Percentiles rank a stretch among this genome's conserved stretches.
phyloP scores from a whole-genome alignment of 352 stramenopile genomes.

The Pilasporangium apinafurcum region DNA sequence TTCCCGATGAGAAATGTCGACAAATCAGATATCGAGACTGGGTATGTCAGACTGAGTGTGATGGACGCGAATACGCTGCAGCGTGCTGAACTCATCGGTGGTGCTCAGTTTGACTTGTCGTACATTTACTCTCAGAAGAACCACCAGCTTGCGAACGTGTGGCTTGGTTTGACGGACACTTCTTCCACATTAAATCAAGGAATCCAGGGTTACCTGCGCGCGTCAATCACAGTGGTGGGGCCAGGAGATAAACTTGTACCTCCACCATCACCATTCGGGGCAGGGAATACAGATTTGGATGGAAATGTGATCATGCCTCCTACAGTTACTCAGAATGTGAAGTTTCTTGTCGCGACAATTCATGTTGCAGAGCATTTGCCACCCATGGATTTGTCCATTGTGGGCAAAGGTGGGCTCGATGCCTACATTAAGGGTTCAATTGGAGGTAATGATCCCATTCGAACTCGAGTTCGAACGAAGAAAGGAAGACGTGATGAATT shows the following conservation, averaged over 20 bases:
- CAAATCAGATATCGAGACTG: conserved; percentile 80
- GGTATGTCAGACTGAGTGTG: conserved; percentile 70
- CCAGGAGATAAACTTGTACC: conserved; percentile 79
- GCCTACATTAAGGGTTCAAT: conserved; percentile 64
- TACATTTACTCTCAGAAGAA: conserved; percentile 85
- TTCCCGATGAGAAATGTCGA: conserved; percentile 73
- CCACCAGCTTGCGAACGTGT: conserved; percentile 87
- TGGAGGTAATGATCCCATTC: conserved; percentile 47
- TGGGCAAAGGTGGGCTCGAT: conserved; percentile 59
- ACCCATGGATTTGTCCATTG: conserved; percentile 64
- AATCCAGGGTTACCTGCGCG: conserved; percentile 88
- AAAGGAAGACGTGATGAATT: conserved; percentile 66
- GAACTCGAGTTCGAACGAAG: conserved; percentile 70
- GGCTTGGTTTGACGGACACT: conserved; percentile 87
- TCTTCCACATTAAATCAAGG: conserved; percentile 74
- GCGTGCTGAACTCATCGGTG: conserved; percentile 86
- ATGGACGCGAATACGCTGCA: conserved; percentile 85
- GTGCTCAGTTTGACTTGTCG: conserved; percentile 80
- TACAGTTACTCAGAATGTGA: conserved; percentile 62
- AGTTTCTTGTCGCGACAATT: conserved; percentile 64
- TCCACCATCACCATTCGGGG: conserved; percentile 54
- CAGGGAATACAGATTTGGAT: conserved; percentile 30
- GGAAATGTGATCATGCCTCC: conserved; percentile 76
- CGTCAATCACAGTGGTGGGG: conserved; percentile 84
- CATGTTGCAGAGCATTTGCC: conserved; percentile 67